phyloP scores from a whole-genome alignment of 805 yeast genomes.

The Candida golubevii region DNA sequence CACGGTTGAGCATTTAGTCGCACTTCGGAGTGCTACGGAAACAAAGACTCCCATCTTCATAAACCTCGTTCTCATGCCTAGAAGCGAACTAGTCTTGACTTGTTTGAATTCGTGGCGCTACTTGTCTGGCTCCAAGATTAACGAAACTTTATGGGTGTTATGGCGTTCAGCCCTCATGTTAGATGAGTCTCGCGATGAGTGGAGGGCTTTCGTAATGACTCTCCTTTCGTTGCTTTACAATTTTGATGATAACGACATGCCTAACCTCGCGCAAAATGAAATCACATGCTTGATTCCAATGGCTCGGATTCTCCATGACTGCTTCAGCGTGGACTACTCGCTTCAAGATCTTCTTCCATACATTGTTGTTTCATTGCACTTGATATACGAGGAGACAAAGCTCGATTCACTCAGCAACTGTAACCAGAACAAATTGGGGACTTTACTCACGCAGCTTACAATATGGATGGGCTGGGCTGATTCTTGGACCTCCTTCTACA shows the following conservation, averaged over 20 bases:
- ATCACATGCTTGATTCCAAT: slow-evolving; percentile 28
- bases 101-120: slow-evolving; percentile 50
- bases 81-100: slow-evolving; percentile 35
- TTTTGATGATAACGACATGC: slow-evolving; percentile 17
- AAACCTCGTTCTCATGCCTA: slow-evolving; percentile 42
- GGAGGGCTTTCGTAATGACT: slow-evolving; percentile 56
- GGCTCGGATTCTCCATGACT: slow-evolving; percentile 26
- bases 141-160: slow-evolving; percentile 54
- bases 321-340: slow-evolving; percentile 33
- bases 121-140: slow-evolving; percentile 54
- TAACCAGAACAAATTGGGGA: slow-evolving; percentile 41
- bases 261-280: slow-evolving; percentile 17
- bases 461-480: slow-evolving; percentile 73
- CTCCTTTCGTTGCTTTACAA: slow-evolving; percentile 50
- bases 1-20: slow-evolving; percentile 27
- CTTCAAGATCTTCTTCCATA: slow-evolving; percentile 57
- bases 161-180: slow-evolving; percentile 57
- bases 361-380: slow-evolving; percentile 64
- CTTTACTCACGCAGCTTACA: slow-evolving; percentile 57
- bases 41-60: slow-evolving; percentile 23
- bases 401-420: slow-evolving; percentile 46
- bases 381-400: slow-evolving; percentile 70
- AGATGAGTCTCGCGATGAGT: slow-evolving; percentile 44
- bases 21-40: slow-evolving; percentile 17
- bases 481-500: slow-evolving; percentile 58